These are phyloP conservation scores for Hypoxylon sp. DNA, from an alignment of 2,329 filamentous ascomycete genomes.

Conservation along the genomic window DNA sequence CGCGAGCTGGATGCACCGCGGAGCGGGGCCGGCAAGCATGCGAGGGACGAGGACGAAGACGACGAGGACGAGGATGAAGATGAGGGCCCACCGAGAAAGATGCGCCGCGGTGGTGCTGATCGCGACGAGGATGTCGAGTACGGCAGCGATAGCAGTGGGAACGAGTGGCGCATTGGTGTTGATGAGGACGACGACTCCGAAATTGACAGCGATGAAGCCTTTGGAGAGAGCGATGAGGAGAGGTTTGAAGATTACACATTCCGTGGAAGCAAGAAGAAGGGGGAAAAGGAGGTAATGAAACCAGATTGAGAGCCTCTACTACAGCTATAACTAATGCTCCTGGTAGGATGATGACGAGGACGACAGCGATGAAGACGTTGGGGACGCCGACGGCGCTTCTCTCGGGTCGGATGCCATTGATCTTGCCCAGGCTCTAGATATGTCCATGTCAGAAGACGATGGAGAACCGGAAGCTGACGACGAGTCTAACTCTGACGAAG, in stretches of 20 bases:
- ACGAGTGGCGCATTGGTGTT: constrained; percentile 85
- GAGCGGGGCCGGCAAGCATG: constrained; percentile 58
- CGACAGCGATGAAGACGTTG: constrained; percentile 67
- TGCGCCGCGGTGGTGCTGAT: constrained; percentile 60
- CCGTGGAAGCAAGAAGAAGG: constrained; percentile 61
- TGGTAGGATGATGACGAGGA: constrained; percentile 65
- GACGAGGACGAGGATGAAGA: constrained; percentile 72
- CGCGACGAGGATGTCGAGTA: constrained; percentile 73
- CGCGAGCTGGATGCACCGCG: constrained; percentile 65
- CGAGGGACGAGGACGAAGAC: constrained; percentile 61
- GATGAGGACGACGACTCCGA: constrained; percentile 74
- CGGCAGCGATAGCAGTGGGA: constrained; percentile 87
- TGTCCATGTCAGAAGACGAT: constrained; percentile 62
- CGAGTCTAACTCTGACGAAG: constrained; percentile 61
- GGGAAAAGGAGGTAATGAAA: constrained; percentile 59
- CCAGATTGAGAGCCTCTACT: constrained; percentile 48
- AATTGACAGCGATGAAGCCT: constrained; percentile 81
- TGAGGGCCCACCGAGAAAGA: constrained; percentile 64
- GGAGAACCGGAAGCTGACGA: constrained; percentile 65
- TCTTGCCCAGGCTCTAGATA: constrained; percentile 69
- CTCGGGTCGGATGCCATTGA: constrained; percentile 73
- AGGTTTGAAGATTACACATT: constrained; percentile 81
- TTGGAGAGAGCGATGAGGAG: constrained; percentile 90
- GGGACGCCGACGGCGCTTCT: constrained; percentile 70
- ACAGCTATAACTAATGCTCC: constrained; percentile 45